A percentile compares a stretch with the other conserved stretches of the same genome.
Conservation (phyloP, 139 green algal species). For the Coelastrella sp. region DNA sequence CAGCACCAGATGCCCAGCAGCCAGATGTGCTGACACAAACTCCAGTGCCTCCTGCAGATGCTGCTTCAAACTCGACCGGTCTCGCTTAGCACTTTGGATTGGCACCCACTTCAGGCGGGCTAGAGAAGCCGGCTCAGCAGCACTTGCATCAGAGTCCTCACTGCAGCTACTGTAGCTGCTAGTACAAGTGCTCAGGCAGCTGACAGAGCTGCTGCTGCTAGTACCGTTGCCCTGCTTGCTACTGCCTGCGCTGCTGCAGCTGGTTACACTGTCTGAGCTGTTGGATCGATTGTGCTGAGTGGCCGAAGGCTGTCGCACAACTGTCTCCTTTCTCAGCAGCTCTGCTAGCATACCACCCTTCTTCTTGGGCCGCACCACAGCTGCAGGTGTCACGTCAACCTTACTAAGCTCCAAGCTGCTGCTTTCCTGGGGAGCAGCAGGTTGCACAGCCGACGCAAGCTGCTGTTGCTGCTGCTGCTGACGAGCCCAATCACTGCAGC, state of each 20-base stretch:
- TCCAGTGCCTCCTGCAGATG: conserved; percentile 55
- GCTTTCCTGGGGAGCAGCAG: neutral
- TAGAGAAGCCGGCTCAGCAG: neutral
- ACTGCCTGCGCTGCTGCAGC: neutral
- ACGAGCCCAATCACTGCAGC: neutral
- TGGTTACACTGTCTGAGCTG: conserved; percentile 14
- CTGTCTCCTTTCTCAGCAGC: neutral
- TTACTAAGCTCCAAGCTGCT: neutral
- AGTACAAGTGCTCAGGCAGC: conserved; percentile 19
- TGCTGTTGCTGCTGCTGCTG: neutral
- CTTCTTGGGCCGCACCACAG: neutral
- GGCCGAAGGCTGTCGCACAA: neutral
- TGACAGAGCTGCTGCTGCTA: neutral
- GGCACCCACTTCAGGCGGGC: conserved; percentile 52
- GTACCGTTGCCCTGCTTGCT: neutral
- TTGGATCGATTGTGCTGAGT: neutral
- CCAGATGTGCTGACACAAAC: conserved; percentile 65
- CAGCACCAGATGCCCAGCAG: conserved; percentile 49
- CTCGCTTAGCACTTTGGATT: conserved; percentile 50
- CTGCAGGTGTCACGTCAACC: neutral
- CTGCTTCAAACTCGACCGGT: conserved; percentile 46
- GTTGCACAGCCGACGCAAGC: neutral
- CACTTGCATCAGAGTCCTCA: neutral
- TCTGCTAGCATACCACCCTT: conserved; percentile 34
- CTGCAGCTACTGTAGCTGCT: conserved; percentile 24